Conservation (phyloP, 2,329 filamentous ascomycete species). For the Alternaria novae-zelandiae region DNA sequence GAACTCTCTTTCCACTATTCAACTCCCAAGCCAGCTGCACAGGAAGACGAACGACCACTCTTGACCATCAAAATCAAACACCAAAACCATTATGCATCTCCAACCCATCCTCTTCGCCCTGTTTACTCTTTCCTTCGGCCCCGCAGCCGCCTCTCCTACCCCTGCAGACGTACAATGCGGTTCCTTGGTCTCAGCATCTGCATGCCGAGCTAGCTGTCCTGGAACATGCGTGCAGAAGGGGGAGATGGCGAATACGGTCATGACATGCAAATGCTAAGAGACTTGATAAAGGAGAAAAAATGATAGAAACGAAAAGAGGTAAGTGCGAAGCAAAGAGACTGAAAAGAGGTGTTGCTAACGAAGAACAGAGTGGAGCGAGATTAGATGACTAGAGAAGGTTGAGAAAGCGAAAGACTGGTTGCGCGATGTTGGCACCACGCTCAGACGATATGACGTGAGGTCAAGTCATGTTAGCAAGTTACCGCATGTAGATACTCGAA, state of each 20-base stretch:
- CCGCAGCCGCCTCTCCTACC: neutral
- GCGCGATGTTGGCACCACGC: accelerated
- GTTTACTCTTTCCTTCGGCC: neutral
- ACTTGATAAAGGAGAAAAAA: neutral
- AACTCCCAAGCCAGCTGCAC: neutral
- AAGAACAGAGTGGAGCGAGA: neutral
- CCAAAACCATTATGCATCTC: neutral
- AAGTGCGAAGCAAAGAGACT: neutral
- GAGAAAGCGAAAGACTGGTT: neutral
- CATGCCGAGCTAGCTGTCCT: neutral
- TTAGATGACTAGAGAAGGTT: no score
- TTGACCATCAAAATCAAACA: neutral
- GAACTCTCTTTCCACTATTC: neutral
- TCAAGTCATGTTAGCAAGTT: neutral
- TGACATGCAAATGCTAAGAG: neutral
- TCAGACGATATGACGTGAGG: neutral
- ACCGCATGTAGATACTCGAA: neutral
- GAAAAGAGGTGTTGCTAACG: neutral
- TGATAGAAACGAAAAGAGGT: neutral
- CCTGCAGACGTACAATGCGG: neutral
- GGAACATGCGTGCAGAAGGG: neutral
- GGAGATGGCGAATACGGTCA: neutral
- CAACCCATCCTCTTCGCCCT: neutral
- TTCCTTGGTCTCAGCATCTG: neutral
- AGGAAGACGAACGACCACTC: neutral